Percentiles rank a stretch among this genome's conserved stretches.
Conservation (phyloP, 345 rosid species). For the Hirschfeldia incana region DNA sequence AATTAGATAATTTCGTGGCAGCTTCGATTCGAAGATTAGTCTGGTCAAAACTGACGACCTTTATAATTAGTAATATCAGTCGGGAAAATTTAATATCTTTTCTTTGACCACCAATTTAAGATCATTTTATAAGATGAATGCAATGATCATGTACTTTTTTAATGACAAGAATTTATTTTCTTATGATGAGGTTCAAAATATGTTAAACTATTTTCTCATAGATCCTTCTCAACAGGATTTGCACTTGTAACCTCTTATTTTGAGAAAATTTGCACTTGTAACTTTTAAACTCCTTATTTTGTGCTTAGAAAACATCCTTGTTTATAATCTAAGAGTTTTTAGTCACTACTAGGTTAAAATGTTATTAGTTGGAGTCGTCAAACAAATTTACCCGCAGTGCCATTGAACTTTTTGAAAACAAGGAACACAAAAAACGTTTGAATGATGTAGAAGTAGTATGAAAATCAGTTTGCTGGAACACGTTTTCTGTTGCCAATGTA, state of each 20-base stretch:
- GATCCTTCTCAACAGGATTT: background rate
- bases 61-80: background rate
- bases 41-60: conserved; percentile 28
- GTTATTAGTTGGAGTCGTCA: no score
- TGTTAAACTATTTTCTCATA: background rate
- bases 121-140: background rate
- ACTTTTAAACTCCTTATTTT: no score
- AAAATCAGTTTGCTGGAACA: background rate
- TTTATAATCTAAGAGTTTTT: background rate
- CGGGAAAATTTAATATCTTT: background rate
- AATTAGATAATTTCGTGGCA: conserved; percentile 15
- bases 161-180: background rate
- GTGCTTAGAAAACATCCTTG: background rate
- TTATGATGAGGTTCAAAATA: background rate
- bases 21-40: conserved; percentile 15
- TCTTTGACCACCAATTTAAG: background rate
- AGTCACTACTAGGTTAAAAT: no score
- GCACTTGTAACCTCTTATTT: no score
- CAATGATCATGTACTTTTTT: background rate
- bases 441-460: background rate
- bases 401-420: background rate
- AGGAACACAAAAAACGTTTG: no score
- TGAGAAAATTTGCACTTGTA: background rate
- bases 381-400: no score
- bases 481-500: background rate